A percentile compares a stretch with the other conserved stretches of the same genome.
Evolutionary conservation across 2,329 filamentous ascomycete species (phyloP).

Genomic region (Fusarium hostae): DNA sequence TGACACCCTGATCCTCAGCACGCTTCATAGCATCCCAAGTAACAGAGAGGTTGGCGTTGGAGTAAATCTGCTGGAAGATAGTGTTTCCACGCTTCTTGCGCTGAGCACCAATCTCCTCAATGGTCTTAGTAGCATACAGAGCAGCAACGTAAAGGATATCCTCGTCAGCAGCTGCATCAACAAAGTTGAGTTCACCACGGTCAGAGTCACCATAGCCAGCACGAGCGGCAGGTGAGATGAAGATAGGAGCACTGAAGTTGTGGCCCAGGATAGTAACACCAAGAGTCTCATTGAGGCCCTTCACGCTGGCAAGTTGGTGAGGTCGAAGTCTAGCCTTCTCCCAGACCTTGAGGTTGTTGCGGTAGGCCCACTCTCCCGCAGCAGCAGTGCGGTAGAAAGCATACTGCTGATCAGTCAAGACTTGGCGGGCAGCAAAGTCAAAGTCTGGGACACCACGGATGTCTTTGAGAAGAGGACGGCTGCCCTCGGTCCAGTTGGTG

Average conservation of each 20-base stretch:
- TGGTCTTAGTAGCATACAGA: conserved; percentile 49
- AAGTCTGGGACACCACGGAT: conserved; percentile 61
- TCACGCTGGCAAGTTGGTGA: conserved; percentile 47
- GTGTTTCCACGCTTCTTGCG: conserved; percentile 42
- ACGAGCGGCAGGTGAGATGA: conserved; percentile 59
- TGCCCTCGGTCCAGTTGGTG: conserved; percentile 49
- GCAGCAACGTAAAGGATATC: conserved; percentile 58
- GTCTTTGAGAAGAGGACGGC: conserved; percentile 52
- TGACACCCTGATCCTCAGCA: conserved; percentile 49
- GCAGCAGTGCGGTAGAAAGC: conserved; percentile 62
- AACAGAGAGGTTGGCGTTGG: conserved; percentile 48
- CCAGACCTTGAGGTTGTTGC: conserved; percentile 63
- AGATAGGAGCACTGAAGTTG: conserved; percentile 60
- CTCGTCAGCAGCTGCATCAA: conserved; percentile 56
- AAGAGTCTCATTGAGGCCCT: conserved; percentile 49
- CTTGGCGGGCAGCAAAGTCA: conserved; percentile 59
- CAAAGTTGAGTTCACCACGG: conserved; percentile 59
- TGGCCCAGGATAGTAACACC: conserved; percentile 58
- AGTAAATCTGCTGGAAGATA: conserved; percentile 52
- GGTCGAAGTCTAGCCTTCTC: conserved; percentile 57
- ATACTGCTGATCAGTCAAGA: conserved; percentile 55
- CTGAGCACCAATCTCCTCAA: conserved; percentile 48
- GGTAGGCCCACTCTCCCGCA: conserved; percentile 62
- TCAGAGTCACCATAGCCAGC: conserved; percentile 56
- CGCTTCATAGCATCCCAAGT: conserved; percentile 49